Conservation (phyloP, 345 rosid species). For the Syzygium aromaticum region DNA sequence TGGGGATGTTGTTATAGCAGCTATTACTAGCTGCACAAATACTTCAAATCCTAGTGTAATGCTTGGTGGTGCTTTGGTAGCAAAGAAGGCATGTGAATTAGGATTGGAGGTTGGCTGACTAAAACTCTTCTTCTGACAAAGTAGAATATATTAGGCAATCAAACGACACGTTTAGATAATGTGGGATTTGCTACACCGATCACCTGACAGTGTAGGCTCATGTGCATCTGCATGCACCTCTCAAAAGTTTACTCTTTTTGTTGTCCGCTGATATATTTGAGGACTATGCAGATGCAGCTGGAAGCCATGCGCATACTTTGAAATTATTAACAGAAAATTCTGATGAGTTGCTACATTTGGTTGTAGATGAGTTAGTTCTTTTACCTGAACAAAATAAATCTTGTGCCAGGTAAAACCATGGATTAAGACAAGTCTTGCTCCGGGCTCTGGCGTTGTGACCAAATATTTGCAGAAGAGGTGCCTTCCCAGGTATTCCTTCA, state of each 20-base stretch:
- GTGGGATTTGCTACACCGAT: background rate
- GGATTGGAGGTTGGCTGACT: conserved; percentile 66
- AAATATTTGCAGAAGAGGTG: conserved; percentile 73
- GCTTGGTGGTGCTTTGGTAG: conserved; percentile 97
- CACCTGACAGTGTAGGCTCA: background rate
- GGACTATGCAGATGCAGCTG: background rate
- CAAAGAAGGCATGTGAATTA: conserved; percentile 82
- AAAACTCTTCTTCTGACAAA: background rate
- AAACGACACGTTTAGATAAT: background rate
- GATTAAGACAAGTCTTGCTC: conserved; percentile 92
- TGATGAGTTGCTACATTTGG: background rate
- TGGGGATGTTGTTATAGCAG: conserved; percentile 91
- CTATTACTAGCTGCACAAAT: conserved; percentile 96
- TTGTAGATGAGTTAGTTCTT: background rate
- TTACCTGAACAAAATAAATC: background rate
- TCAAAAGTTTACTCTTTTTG: background rate
- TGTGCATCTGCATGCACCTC: background rate
- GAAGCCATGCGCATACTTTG: background rate
- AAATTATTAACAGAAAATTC: background rate
- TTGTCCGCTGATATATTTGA: background rate
- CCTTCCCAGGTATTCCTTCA: background rate
- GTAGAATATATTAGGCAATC: background rate
- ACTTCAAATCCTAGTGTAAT: conserved; percentile 95
- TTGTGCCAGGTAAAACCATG: conserved; percentile 71
- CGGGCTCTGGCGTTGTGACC: conserved; percentile 95